Conservation (phyloP, 495 filamentous ascomycete genomes). For the Lophium mytilinum region DNA sequence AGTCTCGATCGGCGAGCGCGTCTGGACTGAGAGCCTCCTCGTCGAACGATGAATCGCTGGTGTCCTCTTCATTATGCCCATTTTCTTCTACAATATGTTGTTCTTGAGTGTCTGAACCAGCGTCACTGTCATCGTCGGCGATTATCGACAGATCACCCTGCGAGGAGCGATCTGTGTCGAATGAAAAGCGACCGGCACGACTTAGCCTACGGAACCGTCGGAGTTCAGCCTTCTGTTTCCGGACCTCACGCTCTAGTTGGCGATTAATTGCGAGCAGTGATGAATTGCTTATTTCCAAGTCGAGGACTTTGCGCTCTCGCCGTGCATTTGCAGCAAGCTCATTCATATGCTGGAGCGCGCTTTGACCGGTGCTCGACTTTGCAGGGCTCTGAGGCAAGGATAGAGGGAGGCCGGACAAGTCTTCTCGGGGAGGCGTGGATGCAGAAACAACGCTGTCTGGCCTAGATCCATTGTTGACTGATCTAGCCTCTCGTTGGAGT, state of each 20-base stretch:
- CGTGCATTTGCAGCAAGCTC: slow-evolving; percentile 76
- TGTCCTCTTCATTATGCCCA: slow-evolving; percentile 28
- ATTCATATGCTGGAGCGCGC: slow-evolving; percentile 43
- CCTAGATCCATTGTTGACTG: slow-evolving; percentile 16
- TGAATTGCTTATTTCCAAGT: slow-evolving; percentile 96
- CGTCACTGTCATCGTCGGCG: slow-evolving; percentile 3
- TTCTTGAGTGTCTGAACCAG: slow-evolving; percentile 41
- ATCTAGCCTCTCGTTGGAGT: slow-evolving; percentile 10
- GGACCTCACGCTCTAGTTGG: slow-evolving; percentile 80
- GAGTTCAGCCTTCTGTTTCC: slow-evolving; percentile 83
- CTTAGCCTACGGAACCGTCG: slow-evolving; percentile 75
- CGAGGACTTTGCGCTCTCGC: slow-evolving; percentile 87
- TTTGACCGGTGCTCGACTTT: slow-evolving; percentile 25
- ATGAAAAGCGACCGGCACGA: slow-evolving; percentile 63
- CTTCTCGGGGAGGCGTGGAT: slow-evolving; percentile 4
- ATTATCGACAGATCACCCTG: slow-evolving; percentile 9
- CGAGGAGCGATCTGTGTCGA: slow-evolving; percentile 17
- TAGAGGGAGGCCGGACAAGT: slow-evolving; percentile 12
- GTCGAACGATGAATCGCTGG: slow-evolving; percentile 17
- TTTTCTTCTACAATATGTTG: slow-evolving; percentile 32
- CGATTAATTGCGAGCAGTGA: slow-evolving; percentile 95
- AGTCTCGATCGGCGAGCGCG: slow-evolving; percentile 40
- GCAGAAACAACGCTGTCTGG: slow-evolving; percentile 14
- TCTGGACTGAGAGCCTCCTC: slow-evolving; percentile 37
- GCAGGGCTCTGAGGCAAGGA: slow-evolving; percentile 43